Base-by-base conservation (phyloP, 768 basidiomycete species). In the Boletus pseudo-olivaceus region DNA sequence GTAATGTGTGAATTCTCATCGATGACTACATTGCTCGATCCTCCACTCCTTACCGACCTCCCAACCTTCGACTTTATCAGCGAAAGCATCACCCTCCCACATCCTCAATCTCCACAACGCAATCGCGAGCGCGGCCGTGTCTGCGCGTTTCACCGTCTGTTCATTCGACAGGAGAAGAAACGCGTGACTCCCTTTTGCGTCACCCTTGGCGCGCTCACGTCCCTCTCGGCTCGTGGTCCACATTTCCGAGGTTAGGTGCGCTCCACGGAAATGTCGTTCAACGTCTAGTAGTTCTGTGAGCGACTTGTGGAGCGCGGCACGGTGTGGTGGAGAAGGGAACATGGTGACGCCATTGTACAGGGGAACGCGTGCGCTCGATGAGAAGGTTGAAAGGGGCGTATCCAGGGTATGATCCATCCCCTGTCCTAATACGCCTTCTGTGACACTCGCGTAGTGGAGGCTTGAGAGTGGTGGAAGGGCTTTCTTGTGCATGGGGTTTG, bases 71-170 rank as follows among this genome's bases (percentile, higher is more conserved):
- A 20, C 46, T 14, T 33, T 17, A 38, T 45, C 43, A 17, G 27
- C 23, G n/a, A 62, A 71, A 4, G 67, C 46, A 39, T 71, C 73
- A 2, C 83, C 81, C 62, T 90, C 85, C 77, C 85, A 93, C 81
- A 92, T 83, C 54, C 84, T 76, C 40, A 91, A 54, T 56, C 91
- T 81, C 90, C 90, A 93, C 17, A 93, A 64, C 1, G 91, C 88
- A 40, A 86, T 78, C 0, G 85, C 86, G 12, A 87, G 72, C 7
- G 83, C 77, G 2, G 79, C 83, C 7, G 81, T 73, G 61, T 93
- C 90, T 0, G 77, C 84, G 35, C 82, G 74, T 51, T 67, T 68
- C 17, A 78, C 65, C 0, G 78, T 81, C 26, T 76, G 67, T 14
- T 70, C 72, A 50, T 81, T 76, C 7, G 87, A 82, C 49, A 69